These are phyloP conservation scores for Biscogniauxia mediterranea DNA, from an alignment of 2,329 filamentous ascomycete genomes.

Conservation along the genomic window DNA sequence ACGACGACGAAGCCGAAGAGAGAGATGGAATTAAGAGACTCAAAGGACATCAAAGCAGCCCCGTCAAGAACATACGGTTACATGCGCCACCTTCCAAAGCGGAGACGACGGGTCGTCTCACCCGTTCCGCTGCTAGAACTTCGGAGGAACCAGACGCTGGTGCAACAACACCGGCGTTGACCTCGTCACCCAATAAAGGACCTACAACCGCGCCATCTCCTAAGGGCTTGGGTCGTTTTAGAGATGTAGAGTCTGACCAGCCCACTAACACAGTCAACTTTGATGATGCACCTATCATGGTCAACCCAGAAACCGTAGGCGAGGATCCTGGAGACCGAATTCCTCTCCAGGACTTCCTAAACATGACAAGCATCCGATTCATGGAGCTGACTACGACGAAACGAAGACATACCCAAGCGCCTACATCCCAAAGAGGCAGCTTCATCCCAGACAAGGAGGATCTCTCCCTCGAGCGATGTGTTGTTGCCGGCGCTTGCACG, in stretches of 20 bases:
- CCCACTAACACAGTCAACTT: slow-evolving; percentile 44
- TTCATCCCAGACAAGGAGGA: slow-evolving; percentile 47
- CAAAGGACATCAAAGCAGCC: slow-evolving; percentile 69
- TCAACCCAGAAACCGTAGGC: slow-evolving; percentile 42
- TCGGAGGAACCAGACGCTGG: slow-evolving; percentile 39
- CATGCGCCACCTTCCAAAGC: slow-evolving; percentile 67
- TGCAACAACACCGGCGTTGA: slow-evolving; percentile 41
- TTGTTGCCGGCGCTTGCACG: slow-evolving; percentile 86
- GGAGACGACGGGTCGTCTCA: slow-evolving; percentile 60
- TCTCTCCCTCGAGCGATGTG: slow-evolving; percentile 68
- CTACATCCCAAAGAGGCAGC: slow-evolving; percentile 45
- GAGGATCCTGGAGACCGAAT: slow-evolving; percentile 63
- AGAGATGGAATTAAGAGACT: slow-evolving; percentile 65
- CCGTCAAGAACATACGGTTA: slow-evolving; percentile 72
- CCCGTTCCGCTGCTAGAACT: slow-evolving; percentile 48
- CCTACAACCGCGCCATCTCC: slow-evolving; percentile 51
- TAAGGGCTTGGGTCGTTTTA: slow-evolving; percentile 54
- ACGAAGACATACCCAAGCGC: slow-evolving; percentile 76
- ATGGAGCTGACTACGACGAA: slow-evolving; percentile 99
- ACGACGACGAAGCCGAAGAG: slow-evolving; percentile 61
- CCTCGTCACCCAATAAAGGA: slow-evolving; percentile 48
- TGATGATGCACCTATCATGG: slow-evolving; percentile 39
- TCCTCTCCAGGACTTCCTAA: slow-evolving; percentile 86
- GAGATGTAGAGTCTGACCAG: slow-evolving; percentile 48
- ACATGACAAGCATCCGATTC: slow-evolving; percentile 94